phyloP scores from a whole-genome alignment of 2,329 filamentous ascomycete genomes.

The Trichoderma sp. region DNA sequence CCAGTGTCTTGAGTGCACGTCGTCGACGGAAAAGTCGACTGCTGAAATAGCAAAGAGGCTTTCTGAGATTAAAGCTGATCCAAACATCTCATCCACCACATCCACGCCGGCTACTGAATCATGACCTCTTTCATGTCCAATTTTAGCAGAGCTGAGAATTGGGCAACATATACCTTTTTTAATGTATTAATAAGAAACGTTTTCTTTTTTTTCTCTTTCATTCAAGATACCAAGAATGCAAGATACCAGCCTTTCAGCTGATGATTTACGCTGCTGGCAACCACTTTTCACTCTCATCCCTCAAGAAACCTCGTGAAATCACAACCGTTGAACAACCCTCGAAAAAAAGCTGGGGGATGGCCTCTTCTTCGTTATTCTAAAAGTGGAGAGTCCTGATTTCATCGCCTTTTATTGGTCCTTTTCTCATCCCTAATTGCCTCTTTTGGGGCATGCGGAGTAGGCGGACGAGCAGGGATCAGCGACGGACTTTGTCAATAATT shows the following conservation, averaged over 20 bases:
- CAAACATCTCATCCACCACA: not conserved
- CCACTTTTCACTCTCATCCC: not conserved
- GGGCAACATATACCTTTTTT: not conserved
- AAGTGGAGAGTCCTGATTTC: not conserved
- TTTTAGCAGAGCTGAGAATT: not conserved
- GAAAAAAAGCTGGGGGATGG: conserved; percentile 17
- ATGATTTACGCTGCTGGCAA: not conserved
- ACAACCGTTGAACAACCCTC: not conserved
- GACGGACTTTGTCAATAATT: not conserved
- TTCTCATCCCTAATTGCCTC: conserved; percentile 2
- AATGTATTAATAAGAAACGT: not conserved
- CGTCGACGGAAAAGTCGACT: not conserved
- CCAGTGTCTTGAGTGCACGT: conserved; percentile 1
- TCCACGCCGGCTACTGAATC: not conserved
- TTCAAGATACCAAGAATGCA: not conserved
- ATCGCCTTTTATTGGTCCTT: not conserved
- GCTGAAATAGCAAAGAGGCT: not conserved
- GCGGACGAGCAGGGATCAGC: not conserved
- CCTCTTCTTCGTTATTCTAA: conserved; percentile 13
- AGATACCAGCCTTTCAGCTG: too few species aligned
- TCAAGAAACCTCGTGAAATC: not conserved
- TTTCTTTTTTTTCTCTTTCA: not conserved
- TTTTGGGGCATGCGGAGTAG: conserved; percentile 3
- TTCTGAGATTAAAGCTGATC: not conserved
- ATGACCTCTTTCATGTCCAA: not conserved